A percentile compares a stretch with the other conserved stretches of the same genome.
Conservation (phyloP, 1,139 yeast genomes). For the Pneumocystis sp. region DNA sequence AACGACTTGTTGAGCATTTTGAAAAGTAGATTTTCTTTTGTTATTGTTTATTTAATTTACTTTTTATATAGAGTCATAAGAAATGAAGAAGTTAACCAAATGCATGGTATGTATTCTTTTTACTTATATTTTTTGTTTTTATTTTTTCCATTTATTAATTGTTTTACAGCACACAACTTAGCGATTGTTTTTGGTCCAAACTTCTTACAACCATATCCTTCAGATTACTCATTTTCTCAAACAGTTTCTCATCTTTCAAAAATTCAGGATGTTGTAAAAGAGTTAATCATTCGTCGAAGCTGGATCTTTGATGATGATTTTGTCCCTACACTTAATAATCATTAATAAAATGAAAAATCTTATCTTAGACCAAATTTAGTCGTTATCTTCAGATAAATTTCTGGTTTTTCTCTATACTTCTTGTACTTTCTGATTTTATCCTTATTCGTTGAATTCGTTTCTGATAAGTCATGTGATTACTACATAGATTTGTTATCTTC, state of each 20-base stretch:
- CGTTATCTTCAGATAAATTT: no score
- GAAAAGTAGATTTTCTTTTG: conserved; percentile 19
- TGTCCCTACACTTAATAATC: not conserved
- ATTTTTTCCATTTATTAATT: not conserved
- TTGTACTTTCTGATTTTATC: no score
- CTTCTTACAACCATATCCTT: conserved; percentile 28
- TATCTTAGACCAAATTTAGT: no score
- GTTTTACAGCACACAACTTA: conserved; percentile 37
- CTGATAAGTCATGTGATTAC: not conserved
- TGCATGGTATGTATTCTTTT: conserved; percentile 32
- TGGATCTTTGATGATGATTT: conserved; percentile 3
- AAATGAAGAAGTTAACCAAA: conserved; percentile 53
- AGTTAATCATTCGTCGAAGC: conserved; percentile 8
- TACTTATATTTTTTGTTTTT: not conserved
- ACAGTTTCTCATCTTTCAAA: conserved; percentile 8
- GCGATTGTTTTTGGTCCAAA: conserved; percentile 95
- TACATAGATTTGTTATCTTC: no score
- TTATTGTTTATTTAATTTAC: not conserved
- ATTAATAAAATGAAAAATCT: no score
- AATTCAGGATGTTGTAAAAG: conserved; percentile 7
- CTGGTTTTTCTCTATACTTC: no score
- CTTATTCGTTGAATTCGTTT: no score
- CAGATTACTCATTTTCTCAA: conserved; percentile 3
- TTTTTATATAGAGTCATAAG: conserved; percentile 44
- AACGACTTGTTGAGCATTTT: conserved; percentile 55